Evolutionary conservation across 176 grass and related monocot species (phyloP).

Genomic region (Rhynchospora pubera): DNA sequence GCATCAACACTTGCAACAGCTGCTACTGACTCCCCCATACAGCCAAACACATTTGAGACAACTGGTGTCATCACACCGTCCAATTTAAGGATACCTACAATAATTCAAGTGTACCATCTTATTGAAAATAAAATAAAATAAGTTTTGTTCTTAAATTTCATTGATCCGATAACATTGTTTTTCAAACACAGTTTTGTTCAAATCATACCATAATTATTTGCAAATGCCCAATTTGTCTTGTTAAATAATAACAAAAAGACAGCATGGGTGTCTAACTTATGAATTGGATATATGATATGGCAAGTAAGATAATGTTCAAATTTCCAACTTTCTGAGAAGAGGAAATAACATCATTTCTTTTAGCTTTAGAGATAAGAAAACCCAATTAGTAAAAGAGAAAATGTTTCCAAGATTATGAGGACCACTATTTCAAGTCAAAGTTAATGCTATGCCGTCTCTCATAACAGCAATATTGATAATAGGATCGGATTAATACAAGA

Average conservation of each 20-base stretch:
- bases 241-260: not conserved
- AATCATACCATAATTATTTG: not conserved
- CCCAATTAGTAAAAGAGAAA: not conserved
- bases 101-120: not conserved
- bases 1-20: conserved; percentile 75
- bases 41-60: conserved; percentile 79
- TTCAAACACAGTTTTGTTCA: not conserved
- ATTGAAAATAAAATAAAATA: not conserved
- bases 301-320: not conserved
- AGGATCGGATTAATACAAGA: not conserved
- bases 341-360: not conserved
- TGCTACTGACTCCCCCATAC: conserved; percentile 52
- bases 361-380: not conserved
- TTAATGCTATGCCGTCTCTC: not conserved
- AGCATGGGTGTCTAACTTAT: not conserved
- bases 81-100: conserved; percentile 62
- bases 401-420: not conserved
- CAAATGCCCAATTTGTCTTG: not conserved
- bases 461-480: not conserved
- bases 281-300: not conserved
- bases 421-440: not conserved
- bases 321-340: not conserved
- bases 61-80: conserved; percentile 62
- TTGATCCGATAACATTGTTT: not conserved
- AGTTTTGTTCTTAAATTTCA: not conserved